Evolutionary conservation across 73 alveolate species (phyloP).

Genomic region (Diophrys sp.): DNA sequence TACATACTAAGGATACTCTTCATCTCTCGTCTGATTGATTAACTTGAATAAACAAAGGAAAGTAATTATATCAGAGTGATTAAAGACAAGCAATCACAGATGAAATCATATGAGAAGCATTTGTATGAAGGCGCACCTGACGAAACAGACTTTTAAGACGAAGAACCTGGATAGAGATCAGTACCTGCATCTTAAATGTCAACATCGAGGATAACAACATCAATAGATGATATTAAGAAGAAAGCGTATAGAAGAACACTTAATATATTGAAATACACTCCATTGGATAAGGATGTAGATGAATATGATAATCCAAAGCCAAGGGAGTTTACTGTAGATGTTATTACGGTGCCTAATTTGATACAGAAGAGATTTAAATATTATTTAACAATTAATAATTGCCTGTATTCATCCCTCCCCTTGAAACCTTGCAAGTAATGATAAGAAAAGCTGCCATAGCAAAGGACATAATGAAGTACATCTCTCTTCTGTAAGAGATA

Average conservation of each 20-base stretch:
- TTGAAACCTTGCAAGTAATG: not conserved
- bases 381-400: too few relatives aligned
- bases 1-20: constrained; percentile 83
- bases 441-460: not conserved
- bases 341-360: not conserved
- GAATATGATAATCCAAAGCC: not conserved
- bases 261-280: not conserved
- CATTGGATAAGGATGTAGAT: not conserved
- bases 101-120: not conserved
- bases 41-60: not conserved
- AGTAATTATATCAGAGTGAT: not conserved
- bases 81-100: not conserved
- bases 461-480: too few relatives aligned
- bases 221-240: not conserved
- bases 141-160: not conserved
- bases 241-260: not conserved
- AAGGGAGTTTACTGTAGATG: not conserved
- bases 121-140: not conserved
- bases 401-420: not conserved
- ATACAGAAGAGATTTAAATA: too few relatives aligned
- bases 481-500: too few relatives aligned
- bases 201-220: not conserved
- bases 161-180: not conserved
- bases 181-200: not conserved
- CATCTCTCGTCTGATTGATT: not conserved